Base-by-base conservation (phyloP, 768 basidiomycete species). In the Aureoboletus auriporus region DNA sequence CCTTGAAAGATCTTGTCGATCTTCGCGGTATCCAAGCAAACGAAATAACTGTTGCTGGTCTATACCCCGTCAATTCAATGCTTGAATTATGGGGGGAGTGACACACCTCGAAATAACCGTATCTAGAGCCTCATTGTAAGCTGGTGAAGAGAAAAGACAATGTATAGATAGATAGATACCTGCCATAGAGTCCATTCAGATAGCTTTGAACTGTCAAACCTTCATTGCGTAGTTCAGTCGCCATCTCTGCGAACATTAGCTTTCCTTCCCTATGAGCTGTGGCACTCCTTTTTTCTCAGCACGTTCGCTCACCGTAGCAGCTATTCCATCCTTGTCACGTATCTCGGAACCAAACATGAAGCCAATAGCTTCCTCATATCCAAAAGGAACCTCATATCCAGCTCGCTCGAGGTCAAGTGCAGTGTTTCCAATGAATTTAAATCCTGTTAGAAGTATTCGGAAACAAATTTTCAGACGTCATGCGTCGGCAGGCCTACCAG, bases 281-380 rank as follows among this genome's bases (percentile, higher is more conserved):
- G 16, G 16, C 36, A 28, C 30, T 17, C 36, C 29, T 13, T 39
- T 16, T 6, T 8, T 43, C n/a, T 23, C 20, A 23, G 14, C 13
- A 27, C 17, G 31, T 29, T 33, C 10, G n/a, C 51, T 57, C 56
- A 91, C 91, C 20, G 84, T 82, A 6, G 90, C 89, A 42, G 86
- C 78, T 44, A 94, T 80, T 3, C 92, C 92, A 61, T 94, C 92
- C 63, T 94, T 94, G 63, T 94, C 92, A 31, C 86, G 75, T 55
- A 93, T 79, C 26, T 82, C 71, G 12, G 78, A 71, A 26, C 89
- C 88, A 64, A 91, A 83, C 89, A 93, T 93, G 61, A 80, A 94
- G 4, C 92, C 92, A 46, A 94, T 93, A 1, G 93, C 92, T 67
- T 94, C 92, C 61, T 94, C 92, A 59, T 94, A 94, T 9, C 84